Evolutionary conservation across 2,329 filamentous ascomycete species (phyloP), one percentile per base, ranked within the genome.

Genomic region (Neocucurbitaria cava): DNA sequence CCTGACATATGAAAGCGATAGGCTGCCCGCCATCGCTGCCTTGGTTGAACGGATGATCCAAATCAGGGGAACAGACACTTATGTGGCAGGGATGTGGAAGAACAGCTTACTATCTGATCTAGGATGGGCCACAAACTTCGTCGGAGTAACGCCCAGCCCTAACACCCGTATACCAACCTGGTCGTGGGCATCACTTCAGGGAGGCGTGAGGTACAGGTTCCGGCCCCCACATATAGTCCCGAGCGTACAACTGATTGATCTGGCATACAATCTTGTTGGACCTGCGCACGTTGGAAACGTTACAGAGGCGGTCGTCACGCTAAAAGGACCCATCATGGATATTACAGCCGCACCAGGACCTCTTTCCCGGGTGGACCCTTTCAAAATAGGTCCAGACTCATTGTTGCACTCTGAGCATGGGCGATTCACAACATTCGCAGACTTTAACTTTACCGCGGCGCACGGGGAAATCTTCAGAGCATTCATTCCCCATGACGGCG

Each of bases 11-110:
- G 36, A 33, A 1, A 39, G 18, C 9, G 56, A 59, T 43, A 48
- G 42, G 15, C n/a, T 59, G 3, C 56, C 52, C 3, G 56, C 56
- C 3, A 45, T 55, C 1, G 42, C 48, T 28, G 52, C 43, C 13
- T 3, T 59, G 1, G 56, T 52, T 1, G 20, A 46, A n/a, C 31
- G 40, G 8, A 11, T 36, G 20, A 46, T 42, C 28, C 10, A 20
- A 20, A 51, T 2, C 17, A 23, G 5, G 23, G 42, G n/a, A n/a
- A n/a, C n/a, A n/a, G 55, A 52, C 24, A 11, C 15, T 17, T 58
- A 58, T 13, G 11, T 54, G 13, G 51, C 48, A 31, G 55, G 55
- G 1, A 46, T 58, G 48, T 58, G 55, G 55, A 46, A 21, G n/a
- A 43, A 35, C 23, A 52, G n/a, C 13, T 40, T 52, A 2, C 24